Base-by-base conservation (phyloP, 371 early-diverging fungal species). In the Gilbertella persicaria region DNA sequence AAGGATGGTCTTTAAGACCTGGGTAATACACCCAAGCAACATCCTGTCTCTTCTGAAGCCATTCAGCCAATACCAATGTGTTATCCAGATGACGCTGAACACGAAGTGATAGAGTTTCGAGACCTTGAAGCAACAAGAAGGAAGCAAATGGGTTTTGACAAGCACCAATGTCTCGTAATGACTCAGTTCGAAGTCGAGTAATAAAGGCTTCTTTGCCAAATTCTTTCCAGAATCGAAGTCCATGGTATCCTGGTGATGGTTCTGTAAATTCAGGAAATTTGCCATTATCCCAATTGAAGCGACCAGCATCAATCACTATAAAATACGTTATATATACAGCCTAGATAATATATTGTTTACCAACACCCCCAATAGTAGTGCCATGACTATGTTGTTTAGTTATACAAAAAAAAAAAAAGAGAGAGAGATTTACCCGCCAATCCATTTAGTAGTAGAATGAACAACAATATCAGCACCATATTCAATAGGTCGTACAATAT, bases 391-490 rank as follows among this genome's bases (percentile, higher is more conserved):
- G 40, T 14, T n/a, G 30, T 30, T 5, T 17, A 45, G 21, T 9
- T 43, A n/a, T 26, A 48, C 7, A 17, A 44, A 36, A 49, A 21
- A 36, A 45, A 26, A 14, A 9, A 23, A 33, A n/a, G n/a, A n/a
- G n/a, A n/a, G n/a, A n/a, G n/a, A n/a, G n/a, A 20, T 53, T 55
- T 71, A 71, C 72, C 72, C 72, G 23, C 89, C 88, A 44, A 91
- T 88, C 94, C 95, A 95, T 73, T 94, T 94, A 28, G 94, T 95
- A 12, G 95, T 90, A 29, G 91, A 91, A 45, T 88, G 89, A 14
- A 91, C 86, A 44, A 95, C 86, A 63, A 95, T 93, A 71, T 95
- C 94, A 19, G 96, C 96, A 49, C 94, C 94, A 66, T 92, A 86
- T 16, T 90, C 87, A 58, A 95, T 86, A 14, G 96, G 96, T 12